Conservation (phyloP, 2,329 filamentous ascomycete genomes). For the Colletotrichum shisoi region DNA sequence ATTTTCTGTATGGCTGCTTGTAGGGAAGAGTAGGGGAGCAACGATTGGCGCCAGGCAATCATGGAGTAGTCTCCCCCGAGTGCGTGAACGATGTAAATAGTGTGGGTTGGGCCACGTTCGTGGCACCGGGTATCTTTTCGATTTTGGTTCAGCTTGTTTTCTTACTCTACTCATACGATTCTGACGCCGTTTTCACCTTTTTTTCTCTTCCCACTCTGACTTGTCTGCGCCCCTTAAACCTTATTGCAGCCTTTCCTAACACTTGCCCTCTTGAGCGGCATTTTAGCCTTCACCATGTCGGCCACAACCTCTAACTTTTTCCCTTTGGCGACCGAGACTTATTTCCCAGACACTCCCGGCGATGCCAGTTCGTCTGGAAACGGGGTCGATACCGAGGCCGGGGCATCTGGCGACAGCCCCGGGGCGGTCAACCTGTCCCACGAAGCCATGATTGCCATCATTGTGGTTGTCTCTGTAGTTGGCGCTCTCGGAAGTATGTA, state of each 20-base stretch:
- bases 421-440: slow-evolving; percentile 70
- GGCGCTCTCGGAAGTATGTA: slow-evolving; percentile 73
- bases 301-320: slow-evolving; percentile 51
- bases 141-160: slow-evolving; percentile 35
- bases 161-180: slow-evolving; percentile 38
- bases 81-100: slow-evolving; percentile 36
- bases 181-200: slow-evolving; percentile 27
- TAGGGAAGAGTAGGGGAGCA: not conserved
- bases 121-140: slow-evolving; percentile 40
- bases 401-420: slow-evolving; percentile 70
- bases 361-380: slow-evolving; percentile 49
- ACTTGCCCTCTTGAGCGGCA: slow-evolving; percentile 22
- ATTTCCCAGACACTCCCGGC: slow-evolving; percentile 48
- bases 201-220: not conserved
- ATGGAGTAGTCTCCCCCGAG: slow-evolving; percentile 3
- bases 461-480: slow-evolving; percentile 73
- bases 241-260: not conserved
- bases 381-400: slow-evolving; percentile 62
- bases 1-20: slow-evolving; percentile 16
- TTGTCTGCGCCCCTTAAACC: slow-evolving; percentile 9
- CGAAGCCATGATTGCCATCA: slow-evolving; percentile 76
- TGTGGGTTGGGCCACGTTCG: slow-evolving; percentile 38
- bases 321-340: slow-evolving; percentile 55
- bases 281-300: slow-evolving; percentile 48
- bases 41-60: slow-evolving; percentile 22